A percentile compares a stretch with the other conserved stretches of the same genome.
Conservation (phyloP, 495 filamentous ascomycete species). For the Penicillium coffeae region DNA sequence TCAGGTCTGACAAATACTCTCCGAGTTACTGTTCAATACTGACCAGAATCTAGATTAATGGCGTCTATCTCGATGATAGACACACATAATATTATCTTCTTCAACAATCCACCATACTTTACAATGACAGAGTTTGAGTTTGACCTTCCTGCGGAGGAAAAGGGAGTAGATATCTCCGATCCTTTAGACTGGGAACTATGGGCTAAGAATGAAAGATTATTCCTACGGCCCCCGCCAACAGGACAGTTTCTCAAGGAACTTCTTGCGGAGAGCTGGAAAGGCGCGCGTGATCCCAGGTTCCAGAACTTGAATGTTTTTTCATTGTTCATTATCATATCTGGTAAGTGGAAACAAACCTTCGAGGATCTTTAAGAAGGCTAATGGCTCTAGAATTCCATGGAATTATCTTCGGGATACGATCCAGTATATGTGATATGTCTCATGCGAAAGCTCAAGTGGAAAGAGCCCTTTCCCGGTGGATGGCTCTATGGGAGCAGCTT, state of each 20-base stretch:
- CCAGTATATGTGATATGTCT: background rate
- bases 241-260: slow-evolving; percentile 7
- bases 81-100: slow-evolving; percentile 16
- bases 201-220: slow-evolving; percentile 4
- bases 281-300: background rate
- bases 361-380: background rate
- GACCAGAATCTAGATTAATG: slow-evolving; percentile 9
- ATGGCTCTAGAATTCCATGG: slow-evolving; percentile 6
- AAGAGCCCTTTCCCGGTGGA: slow-evolving; percentile 10
- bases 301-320: slow-evolving; percentile 9
- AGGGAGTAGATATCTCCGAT: slow-evolving; percentile 11
- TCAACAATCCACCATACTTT: slow-evolving; percentile 12
- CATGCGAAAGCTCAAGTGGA: slow-evolving; percentile 6
- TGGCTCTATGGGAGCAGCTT: slow-evolving; percentile 7
- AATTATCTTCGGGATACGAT: slow-evolving; percentile 9
- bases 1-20: slow-evolving; percentile 1
- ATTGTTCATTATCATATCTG: slow-evolving; percentile 10
- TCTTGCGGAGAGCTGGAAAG: slow-evolving; percentile 8
- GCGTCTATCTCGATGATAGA: slow-evolving; percentile 16
- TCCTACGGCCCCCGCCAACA: slow-evolving; percentile 6
- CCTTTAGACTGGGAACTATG: slow-evolving; percentile 6
- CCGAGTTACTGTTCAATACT: background rate
- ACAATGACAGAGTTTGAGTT: slow-evolving; percentile 9
- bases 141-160: slow-evolving; percentile 17
- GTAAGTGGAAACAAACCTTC: background rate